Conservation (phyloP, 1,139 yeast genomes). For the Lodderomyces theae region DNA sequence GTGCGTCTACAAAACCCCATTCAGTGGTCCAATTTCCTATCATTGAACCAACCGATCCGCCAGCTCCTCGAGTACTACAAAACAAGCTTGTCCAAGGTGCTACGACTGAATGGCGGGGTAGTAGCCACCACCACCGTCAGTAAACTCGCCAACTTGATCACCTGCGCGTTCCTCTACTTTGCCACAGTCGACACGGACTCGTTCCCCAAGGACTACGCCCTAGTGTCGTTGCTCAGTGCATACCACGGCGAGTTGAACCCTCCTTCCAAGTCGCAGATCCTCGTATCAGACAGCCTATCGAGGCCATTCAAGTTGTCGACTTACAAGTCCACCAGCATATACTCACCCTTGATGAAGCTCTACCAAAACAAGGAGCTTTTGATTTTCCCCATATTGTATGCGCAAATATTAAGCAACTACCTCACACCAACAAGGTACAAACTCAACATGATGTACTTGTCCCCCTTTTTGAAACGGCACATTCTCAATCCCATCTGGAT, state of each 20-base stretch:
- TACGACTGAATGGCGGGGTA: not conserved
- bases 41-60: slow-evolving; percentile 33
- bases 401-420: slow-evolving; percentile 42
- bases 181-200: slow-evolving; percentile 28
- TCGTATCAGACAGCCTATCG: slow-evolving; percentile 28
- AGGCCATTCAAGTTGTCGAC: slow-evolving; percentile 26
- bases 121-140: too few relatives aligned
- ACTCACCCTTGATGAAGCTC: slow-evolving; percentile 18
- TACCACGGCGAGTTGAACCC: slow-evolving; percentile 37
- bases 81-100: slow-evolving; percentile 3
- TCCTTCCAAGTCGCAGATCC: slow-evolving; percentile 31
- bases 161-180: slow-evolving; percentile 28
- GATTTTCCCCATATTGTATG: slow-evolving; percentile 37
- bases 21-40: slow-evolving; percentile 32
- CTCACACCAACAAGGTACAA: slow-evolving; percentile 40
- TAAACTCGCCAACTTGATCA: slow-evolving; percentile 28
- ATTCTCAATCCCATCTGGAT: slow-evolving; percentile 46
- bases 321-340: slow-evolving; percentile 19
- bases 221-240: slow-evolving; percentile 34
- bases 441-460: slow-evolving; percentile 38
- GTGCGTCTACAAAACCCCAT: slow-evolving; percentile 27
- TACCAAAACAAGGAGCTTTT: slow-evolving; percentile 34
- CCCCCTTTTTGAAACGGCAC: slow-evolving; percentile 30
- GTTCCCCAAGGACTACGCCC: slow-evolving; percentile 41
- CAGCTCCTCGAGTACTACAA: slow-evolving; percentile 8